A percentile compares a stretch with the other conserved stretches of the same genome.
phyloP scores from a whole-genome alignment of 2,329 filamentous ascomycete genomes.

The Graphiopsis chlorocephala region DNA sequence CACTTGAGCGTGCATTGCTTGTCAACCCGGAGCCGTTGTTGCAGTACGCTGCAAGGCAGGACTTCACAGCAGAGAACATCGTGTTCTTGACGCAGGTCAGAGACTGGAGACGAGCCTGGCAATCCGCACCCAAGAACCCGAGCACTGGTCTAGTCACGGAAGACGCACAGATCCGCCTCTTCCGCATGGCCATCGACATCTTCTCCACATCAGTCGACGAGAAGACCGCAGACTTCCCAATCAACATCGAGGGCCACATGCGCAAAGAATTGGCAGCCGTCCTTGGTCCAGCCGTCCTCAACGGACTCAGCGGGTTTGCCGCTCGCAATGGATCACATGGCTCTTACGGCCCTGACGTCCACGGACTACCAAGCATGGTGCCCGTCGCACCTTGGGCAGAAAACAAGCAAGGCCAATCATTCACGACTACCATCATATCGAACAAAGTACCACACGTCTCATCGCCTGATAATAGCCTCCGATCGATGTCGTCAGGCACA shows the following conservation, averaged over 20 bases:
- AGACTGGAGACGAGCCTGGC: constrained; percentile 38
- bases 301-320: constrained; percentile 8
- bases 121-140: constrained; percentile 17
- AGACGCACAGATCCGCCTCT: constrained; percentile 38
- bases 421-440: not conserved
- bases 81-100: constrained; percentile 60
- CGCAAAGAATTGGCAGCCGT: constrained; percentile 54
- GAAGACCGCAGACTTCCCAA: constrained; percentile 61
- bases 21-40: constrained; percentile 60
- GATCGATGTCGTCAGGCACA: not conserved
- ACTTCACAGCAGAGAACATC: constrained; percentile 71
- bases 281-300: constrained; percentile 43
- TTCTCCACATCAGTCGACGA: constrained; percentile 61
- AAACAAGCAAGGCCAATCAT: not conserved
- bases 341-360: not conserved
- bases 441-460: not conserved
- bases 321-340: not conserved
- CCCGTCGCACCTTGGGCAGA: constrained; percentile 12
- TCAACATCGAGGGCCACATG: constrained; percentile 62
- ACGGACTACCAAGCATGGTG: constrained; percentile 2
- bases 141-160: constrained; percentile 16
- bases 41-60: constrained; percentile 61
- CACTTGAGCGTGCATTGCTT: constrained; percentile 60
- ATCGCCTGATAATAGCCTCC: not conserved
- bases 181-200: constrained; percentile 59